phyloP scores from a whole-genome alignment of 2,329 filamentous ascomycete genomes.

The Cordyceps tenuipes region DNA sequence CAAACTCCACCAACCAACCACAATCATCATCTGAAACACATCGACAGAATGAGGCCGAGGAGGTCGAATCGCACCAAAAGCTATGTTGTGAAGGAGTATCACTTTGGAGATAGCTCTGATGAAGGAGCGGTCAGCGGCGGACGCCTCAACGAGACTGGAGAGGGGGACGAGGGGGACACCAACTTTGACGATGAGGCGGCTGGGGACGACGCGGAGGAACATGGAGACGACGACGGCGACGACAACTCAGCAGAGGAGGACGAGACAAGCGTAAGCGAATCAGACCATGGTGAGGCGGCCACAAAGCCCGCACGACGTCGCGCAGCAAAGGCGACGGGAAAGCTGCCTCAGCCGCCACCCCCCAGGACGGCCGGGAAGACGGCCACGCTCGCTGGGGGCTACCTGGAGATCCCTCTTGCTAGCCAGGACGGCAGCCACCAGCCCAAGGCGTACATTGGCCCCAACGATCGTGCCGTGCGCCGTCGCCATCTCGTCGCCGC shows the following conservation, averaged over 20 bases:
- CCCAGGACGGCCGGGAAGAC: conserved; percentile 17
- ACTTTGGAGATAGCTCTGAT: conserved; percentile 24
- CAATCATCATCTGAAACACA: not conserved
- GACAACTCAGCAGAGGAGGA: conserved; percentile 25
- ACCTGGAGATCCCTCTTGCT: conserved; percentile 26
- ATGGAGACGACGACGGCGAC: conserved; percentile 19
- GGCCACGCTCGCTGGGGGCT: conserved; percentile 17
- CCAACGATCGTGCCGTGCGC: conserved; percentile 26
- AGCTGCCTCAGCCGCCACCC: conserved; percentile 20
- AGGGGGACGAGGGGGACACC: conserved; percentile 18
- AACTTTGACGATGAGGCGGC: conserved; percentile 21
- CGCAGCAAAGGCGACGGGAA: conserved; percentile 4
- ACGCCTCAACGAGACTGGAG: conserved; percentile 18
- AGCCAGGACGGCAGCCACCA: conserved; percentile 23
- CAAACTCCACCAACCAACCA: not conserved
- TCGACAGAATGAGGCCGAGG: conserved; percentile 27
- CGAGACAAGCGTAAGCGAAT: conserved; percentile 23
- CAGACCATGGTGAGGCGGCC: conserved; percentile 15
- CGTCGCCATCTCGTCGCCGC: conserved; percentile 27
- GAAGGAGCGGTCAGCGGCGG: conserved; percentile 22
- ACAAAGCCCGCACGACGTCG: conserved; percentile 1
- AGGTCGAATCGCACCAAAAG: conserved; percentile 28
- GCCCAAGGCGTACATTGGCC: conserved; percentile 27
- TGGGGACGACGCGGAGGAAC: conserved; percentile 15
- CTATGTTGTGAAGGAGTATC: conserved; percentile 26